These are phyloP conservation scores for Asclepias syriaca DNA, from an alignment of 257 asterid species.

Conservation along the genomic window DNA sequence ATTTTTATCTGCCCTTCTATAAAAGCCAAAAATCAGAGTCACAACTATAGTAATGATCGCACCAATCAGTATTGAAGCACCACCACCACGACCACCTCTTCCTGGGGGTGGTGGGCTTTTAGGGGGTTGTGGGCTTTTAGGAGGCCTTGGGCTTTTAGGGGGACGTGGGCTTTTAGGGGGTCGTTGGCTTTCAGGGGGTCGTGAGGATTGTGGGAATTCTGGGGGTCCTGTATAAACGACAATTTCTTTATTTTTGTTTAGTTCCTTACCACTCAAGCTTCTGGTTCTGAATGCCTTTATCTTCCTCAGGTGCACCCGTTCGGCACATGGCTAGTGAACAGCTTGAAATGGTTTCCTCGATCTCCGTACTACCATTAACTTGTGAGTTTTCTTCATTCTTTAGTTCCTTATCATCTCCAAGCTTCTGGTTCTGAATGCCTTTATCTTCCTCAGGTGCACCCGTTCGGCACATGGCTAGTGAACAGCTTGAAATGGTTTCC, in stretches of 20 bases:
- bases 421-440: too few relatives aligned
- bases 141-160: not conserved
- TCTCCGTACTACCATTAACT: not conserved
- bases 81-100: too few relatives aligned
- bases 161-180: constrained; percentile 29
- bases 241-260: not conserved
- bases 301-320: constrained; percentile 6
- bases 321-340: constrained; percentile 22
- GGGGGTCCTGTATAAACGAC: constrained; percentile 25
- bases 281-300: too few relatives aligned
- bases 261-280: too few relatives aligned
- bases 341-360: constrained; percentile 33
- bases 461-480: too few relatives aligned
- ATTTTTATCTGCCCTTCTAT: constrained; percentile 52
- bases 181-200: constrained; percentile 14
- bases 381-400: too few relatives aligned
- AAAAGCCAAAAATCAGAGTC: constrained; percentile 64
- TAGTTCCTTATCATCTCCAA: too few relatives aligned
- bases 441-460: constrained; percentile 7
- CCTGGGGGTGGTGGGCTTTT: too few relatives aligned
- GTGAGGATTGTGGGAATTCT: too few relatives aligned
- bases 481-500: constrained; percentile 48
- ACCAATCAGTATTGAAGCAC: constrained; percentile 21
- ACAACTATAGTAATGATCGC: constrained; percentile 62
- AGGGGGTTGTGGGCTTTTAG: constrained; percentile 33